Conservation (phyloP, 2,329 filamentous ascomycete genomes). For the Chaetomium sp. region DNA sequence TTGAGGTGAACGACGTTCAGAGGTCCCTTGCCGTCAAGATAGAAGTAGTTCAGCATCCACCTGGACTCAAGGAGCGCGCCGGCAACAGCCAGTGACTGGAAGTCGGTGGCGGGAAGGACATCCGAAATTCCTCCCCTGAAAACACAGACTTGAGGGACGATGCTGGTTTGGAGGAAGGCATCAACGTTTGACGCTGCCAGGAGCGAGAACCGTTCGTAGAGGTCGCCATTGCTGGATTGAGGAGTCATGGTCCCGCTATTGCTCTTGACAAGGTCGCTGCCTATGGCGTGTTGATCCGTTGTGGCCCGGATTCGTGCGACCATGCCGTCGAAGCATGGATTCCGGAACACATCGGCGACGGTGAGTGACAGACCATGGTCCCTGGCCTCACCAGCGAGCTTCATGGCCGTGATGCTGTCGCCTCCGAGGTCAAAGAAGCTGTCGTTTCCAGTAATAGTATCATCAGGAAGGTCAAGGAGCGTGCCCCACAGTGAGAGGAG, state of each 20-base stretch:
- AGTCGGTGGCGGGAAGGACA: slow-evolving; percentile 36
- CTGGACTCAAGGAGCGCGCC: slow-evolving; percentile 31
- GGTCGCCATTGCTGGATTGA: slow-evolving; percentile 10
- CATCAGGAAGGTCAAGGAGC: slow-evolving; percentile 28
- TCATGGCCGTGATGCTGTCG: slow-evolving; percentile 45
- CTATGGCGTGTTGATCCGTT: neutral
- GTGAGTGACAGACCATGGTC: slow-evolving; percentile 31
- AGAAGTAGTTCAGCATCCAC: slow-evolving; percentile 36
- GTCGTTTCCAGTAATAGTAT: slow-evolving; percentile 30
- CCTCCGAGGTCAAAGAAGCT: slow-evolving; percentile 44
- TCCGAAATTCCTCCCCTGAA: slow-evolving; percentile 34
- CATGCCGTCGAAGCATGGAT: slow-evolving; percentile 32
- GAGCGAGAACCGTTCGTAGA: slow-evolving; percentile 34
- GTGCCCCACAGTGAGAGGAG: slow-evolving; percentile 30
- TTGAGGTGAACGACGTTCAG: slow-evolving; percentile 29
- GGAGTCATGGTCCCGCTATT: neutral
- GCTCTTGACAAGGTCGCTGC: neutral
- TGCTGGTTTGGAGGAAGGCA: slow-evolving; percentile 33
- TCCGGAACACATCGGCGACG: slow-evolving; percentile 35
- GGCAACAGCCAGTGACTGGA: slow-evolving; percentile 34
- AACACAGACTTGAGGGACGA: slow-evolving; percentile 33
- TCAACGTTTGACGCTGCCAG: slow-evolving; percentile 33
- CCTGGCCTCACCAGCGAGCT: slow-evolving; percentile 48
- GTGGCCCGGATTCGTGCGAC: slow-evolving; percentile 9
- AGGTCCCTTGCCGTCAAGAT: slow-evolving; percentile 31